Percentiles rank a stretch among this genome's conserved stretches.
phyloP scores from a whole-genome alignment of 2,329 filamentous ascomycete species.

The Stromatinia cepivora region DNA sequence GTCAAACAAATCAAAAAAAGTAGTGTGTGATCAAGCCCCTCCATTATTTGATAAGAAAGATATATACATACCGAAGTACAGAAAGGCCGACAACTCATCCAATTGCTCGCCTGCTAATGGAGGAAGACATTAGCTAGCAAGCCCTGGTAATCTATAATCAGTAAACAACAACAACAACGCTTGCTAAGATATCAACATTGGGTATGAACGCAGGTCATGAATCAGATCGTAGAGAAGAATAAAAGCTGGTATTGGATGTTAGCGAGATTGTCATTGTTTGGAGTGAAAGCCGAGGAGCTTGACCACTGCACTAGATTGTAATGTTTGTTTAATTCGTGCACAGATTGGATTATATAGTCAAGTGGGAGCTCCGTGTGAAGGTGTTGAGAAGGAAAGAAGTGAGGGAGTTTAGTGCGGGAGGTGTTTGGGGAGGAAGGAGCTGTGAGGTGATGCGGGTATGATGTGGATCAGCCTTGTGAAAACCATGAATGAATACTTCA shows the following conservation, averaged over 20 bases:
- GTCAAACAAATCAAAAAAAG: neutral
- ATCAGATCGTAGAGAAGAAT: neutral
- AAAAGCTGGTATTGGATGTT: neutral
- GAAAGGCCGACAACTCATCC: neutral
- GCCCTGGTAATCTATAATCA: neutral
- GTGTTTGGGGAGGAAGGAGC: neutral
- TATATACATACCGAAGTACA: neutral
- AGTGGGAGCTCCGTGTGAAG: neutral
- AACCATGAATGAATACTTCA: neutral
- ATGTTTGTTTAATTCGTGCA: neutral
- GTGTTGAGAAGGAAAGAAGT: neutral
- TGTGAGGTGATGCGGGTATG: neutral
- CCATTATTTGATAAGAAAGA: neutral
- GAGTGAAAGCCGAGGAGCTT: neutral
- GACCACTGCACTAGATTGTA: neutral
- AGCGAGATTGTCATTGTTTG: neutral
- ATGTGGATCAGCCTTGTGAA: neutral
- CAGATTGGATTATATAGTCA: neutral
- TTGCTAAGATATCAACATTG: no score
- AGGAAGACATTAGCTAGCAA: neutral
- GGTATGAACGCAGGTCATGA: no score
- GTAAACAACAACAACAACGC: no score
- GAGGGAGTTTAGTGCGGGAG: neutral
- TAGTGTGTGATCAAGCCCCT: neutral
- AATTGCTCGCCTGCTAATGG: no score